phyloP scores from a whole-genome alignment of 148 eudicot genomes.

The Bassia scoparia region DNA sequence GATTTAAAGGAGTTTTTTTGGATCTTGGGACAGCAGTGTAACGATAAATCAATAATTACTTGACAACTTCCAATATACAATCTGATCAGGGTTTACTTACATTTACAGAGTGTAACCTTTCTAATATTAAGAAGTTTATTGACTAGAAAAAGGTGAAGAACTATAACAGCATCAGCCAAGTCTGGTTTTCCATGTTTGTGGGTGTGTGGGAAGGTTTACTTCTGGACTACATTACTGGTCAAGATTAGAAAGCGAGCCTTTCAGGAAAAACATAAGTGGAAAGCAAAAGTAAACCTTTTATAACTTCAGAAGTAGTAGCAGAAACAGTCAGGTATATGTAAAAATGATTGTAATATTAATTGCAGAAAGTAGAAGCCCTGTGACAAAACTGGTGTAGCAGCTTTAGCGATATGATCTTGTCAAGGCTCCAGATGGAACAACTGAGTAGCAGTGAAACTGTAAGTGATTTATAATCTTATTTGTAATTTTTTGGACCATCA shows the following conservation, averaged over 20 bases:
- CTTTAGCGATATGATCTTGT: not conserved
- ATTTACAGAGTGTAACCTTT: not conserved
- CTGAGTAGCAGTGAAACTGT: not conserved
- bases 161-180: not conserved
- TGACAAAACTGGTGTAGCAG: not conserved
- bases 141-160: not conserved
- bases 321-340: not conserved
- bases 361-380: not conserved
- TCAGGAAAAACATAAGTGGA: not conserved
- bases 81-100: not conserved
- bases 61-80: no score
- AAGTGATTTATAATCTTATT: not conserved
- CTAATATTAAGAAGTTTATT: not conserved
- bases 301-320: not conserved
- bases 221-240: no score
- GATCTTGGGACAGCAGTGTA: not conserved
- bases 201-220: not conserved
- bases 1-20: not conserved
- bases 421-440: not conserved
- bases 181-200: not conserved
- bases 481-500: no score
- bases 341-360: not conserved
- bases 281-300: not conserved
- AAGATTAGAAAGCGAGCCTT: not conserved
- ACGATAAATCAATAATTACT: not conserved